Percentiles rank a stretch among this genome's conserved stretches.
phyloP scores from a whole-genome alignment of 352 stramenopile species.

The Globisporangium okanoganense region DNA sequence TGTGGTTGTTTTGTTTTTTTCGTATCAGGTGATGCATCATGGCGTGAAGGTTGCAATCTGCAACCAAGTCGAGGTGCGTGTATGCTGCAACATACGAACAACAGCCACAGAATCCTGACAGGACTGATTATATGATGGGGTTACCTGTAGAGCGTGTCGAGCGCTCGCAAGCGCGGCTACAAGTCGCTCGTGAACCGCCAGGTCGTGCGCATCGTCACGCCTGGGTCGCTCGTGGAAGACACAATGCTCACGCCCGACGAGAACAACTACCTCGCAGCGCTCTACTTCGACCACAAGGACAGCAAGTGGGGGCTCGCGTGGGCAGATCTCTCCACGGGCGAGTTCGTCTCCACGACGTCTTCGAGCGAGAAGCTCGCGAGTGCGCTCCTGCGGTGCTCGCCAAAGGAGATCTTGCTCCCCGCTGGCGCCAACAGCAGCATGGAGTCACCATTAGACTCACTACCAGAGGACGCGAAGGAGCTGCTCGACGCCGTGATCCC shows the following conservation, averaged over 20 bases:
- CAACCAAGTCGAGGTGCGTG: slow-evolving; percentile 61
- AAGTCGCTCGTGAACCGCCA: slow-evolving; percentile 68
- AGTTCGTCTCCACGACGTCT: slow-evolving; percentile 64
- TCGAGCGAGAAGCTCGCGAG: slow-evolving; percentile 55
- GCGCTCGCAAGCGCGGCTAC: slow-evolving; percentile 48
- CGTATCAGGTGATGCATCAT: slow-evolving; percentile 74
- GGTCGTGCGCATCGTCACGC: slow-evolving; percentile 74
- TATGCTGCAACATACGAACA: neutral
- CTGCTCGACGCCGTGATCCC: slow-evolving; percentile 42
- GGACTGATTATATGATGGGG: neutral
- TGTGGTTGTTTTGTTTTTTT: neutral
- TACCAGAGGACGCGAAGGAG: slow-evolving; percentile 19
- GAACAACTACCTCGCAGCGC: slow-evolving; percentile 74
- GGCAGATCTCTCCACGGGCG: slow-evolving; percentile 73
- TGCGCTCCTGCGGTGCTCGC: slow-evolving; percentile 54
- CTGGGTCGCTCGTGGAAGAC: slow-evolving; percentile 71
- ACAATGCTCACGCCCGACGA: slow-evolving; percentile 72
- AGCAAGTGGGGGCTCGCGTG: slow-evolving; percentile 55
- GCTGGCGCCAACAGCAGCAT: neutral
- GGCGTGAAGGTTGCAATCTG: slow-evolving; percentile 82
- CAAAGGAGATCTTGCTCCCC: slow-evolving; percentile 68
- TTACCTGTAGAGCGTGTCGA: slow-evolving; percentile 33
- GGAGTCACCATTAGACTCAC: neutral
- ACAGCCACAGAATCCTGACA: too few species aligned
- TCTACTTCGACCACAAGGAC: slow-evolving; percentile 23